Base-by-base conservation (phyloP, 176 grass and related monocot genomes). In the Microstegium vimineum region DNA sequence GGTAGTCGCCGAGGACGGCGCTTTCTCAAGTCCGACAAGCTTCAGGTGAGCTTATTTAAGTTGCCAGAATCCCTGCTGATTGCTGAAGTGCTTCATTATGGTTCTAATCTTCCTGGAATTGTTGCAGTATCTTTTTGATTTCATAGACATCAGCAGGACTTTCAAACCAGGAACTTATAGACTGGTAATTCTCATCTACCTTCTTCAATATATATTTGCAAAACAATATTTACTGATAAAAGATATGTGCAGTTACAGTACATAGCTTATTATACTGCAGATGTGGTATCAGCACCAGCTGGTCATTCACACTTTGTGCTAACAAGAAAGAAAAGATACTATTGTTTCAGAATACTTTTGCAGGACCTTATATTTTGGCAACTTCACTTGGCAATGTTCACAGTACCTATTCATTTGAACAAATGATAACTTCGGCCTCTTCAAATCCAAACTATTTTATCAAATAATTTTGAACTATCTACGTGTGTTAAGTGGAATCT, bases 131-230 rank as follows among this genome's bases (percentile, higher is more conserved):
- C 89, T 99, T 86, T 94, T 94, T 82, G 85, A 99, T 90, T 99
- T 94, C 74, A 96, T 99, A 57, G 97, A 99, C 66, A 73, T 94
- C 85, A 89, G 89, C 63, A 92, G 78, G 83, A 81, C 87, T 78
- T 92, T 99, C 75, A 99, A 99, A 82, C 97, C 97, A 85, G 85
- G 89, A 85, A 88, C 91, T 25, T 99, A 96, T 81, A 90, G 87
- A 85, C 83, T 99, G 97, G 97, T 99, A 99, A 93, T 52, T 81
- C 37, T 47, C 65, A 56, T 62, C 65, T 14, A 17, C n/a, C 22
- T 57, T 34, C 83, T 84, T 52, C 9, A 15, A 8, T 69, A 23
- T 85, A 71, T 79, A 83, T 36, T 86, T 56, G 37, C 13, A 16
- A 32, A 78, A 42, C n/a, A 82, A 65, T 8, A 66, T 71, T 5